Conservation (phyloP, 2,329 filamentous ascomycete species). For the Huntiella moniliformis region DNA sequence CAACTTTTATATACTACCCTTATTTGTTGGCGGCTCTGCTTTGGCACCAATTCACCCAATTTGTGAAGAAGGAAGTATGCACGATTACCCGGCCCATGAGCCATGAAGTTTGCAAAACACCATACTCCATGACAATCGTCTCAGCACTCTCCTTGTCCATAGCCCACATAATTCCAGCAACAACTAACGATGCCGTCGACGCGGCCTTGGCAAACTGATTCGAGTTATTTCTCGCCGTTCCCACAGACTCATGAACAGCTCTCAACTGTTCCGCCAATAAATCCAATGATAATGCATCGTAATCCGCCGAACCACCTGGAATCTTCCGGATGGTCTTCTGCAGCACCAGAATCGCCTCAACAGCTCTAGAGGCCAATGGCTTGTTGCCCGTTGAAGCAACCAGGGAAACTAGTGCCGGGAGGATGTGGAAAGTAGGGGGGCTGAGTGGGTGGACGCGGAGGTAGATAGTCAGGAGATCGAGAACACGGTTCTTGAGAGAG, state of each 20-base stretch:
- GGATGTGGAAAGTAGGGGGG: constrained; percentile 45
- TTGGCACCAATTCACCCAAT: constrained; percentile 58
- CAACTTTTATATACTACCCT: not conserved
- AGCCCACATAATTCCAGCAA: constrained; percentile 42
- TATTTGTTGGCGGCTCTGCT: constrained; percentile 21
- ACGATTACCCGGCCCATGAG: constrained; percentile 39
- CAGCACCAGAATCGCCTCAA: constrained; percentile 52
- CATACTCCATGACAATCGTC: constrained; percentile 44
- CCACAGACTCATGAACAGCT: constrained; percentile 49
- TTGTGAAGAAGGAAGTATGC: constrained; percentile 46
- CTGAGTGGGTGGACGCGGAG: constrained; percentile 59
- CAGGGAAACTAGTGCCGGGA: constrained; percentile 60
- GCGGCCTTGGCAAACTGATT: constrained; percentile 57
- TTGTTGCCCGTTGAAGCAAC: constrained; percentile 61
- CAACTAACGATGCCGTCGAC: constrained; percentile 50
- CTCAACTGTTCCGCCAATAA: constrained; percentile 27
- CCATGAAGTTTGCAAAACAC: constrained; percentile 37
- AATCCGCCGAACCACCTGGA: constrained; percentile 21
- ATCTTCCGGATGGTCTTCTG: constrained; percentile 45
- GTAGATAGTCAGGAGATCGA: constrained; percentile 75
- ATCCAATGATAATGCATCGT: constrained; percentile 17
- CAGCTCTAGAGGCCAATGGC: constrained; percentile 54
- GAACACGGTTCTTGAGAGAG: constrained; percentile 85
- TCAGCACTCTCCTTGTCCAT: constrained; percentile 33
- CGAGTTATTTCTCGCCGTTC: constrained; percentile 38